Evolutionary conservation across 257 asterid genomes (phyloP).

Genomic region (Solanum arcanum): DNA sequence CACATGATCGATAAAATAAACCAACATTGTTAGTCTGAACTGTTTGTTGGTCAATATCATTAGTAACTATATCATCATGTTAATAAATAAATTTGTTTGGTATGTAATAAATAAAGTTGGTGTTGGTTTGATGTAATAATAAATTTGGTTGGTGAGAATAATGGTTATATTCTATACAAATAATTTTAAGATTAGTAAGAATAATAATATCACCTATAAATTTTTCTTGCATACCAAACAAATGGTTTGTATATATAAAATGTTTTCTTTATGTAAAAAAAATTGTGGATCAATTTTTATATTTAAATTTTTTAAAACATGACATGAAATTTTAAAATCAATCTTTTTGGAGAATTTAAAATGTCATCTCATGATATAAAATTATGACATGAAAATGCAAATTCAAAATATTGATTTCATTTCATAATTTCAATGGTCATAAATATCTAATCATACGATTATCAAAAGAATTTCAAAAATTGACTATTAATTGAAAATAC

Average conservation of each 20-base stretch:
- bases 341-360: too few relatives aligned
- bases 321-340: background rate
- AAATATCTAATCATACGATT: background rate
- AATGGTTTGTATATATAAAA: too few relatives aligned
- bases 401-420: background rate
- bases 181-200: background rate
- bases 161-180: too few relatives aligned
- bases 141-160: background rate
- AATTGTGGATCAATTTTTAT: too few relatives aligned
- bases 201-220: too few relatives aligned
- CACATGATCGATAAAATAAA: background rate
- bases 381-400: background rate
- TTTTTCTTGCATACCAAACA: background rate
- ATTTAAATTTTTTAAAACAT: too few relatives aligned
- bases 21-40: background rate
- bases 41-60: background rate
- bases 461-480: background rate
- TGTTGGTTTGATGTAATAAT: background rate
- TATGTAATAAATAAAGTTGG: background rate
- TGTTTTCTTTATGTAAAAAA: too few relatives aligned
- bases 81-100: background rate
- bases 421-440: too few relatives aligned
- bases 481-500: background rate
- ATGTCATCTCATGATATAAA: too few relatives aligned
- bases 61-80: background rate